phyloP scores from a whole-genome alignment of 225 moss, liverwort and hornwort species.

The Pleurozium schreberi region DNA sequence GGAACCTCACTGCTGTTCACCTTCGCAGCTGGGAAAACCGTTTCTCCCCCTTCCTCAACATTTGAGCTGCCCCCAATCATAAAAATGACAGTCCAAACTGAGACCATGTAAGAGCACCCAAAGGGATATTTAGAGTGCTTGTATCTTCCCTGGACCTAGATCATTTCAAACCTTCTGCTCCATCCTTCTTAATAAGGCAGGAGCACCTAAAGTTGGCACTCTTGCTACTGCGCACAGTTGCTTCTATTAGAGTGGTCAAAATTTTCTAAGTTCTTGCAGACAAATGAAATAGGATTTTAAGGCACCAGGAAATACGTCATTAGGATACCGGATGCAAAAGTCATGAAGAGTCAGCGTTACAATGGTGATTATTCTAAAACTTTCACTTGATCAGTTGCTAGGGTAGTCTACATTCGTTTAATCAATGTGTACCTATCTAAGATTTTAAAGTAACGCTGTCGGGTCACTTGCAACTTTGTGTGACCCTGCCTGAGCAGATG shows the following conservation, averaged over 20 bases:
- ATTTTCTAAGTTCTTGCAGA: not conserved
- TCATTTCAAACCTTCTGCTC: not conserved
- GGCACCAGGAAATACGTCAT: not conserved
- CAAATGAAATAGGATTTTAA: not conserved
- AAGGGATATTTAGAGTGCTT: not conserved
- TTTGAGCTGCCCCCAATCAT: conserved; percentile 56
- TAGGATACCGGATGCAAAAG: not conserved
- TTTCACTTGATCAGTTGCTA: not conserved
- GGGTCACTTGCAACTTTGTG: not conserved
- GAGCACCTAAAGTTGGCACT: not conserved
- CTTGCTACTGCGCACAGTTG: not conserved
- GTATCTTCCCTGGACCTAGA: not conserved
- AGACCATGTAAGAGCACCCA: not conserved
- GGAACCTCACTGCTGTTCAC: conserved; percentile 55
- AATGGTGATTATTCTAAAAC: not conserved
- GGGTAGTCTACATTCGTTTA: not conserved
- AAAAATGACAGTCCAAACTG: not conserved
- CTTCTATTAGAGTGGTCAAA: not conserved
- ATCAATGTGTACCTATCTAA: not conserved
- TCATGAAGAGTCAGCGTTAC: not conserved
- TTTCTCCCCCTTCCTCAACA: conserved; percentile 94
- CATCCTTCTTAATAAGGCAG: not conserved
- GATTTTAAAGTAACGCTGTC: not conserved
- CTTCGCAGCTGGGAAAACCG: conserved; percentile 85
- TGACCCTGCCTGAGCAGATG: not conserved